Percentiles rank a stretch among this genome's conserved stretches.
These are phyloP conservation scores for Fusarium praegraminearum DNA, from an alignment of 2,329 filamentous ascomycete genomes.

Conservation along the genomic window DNA sequence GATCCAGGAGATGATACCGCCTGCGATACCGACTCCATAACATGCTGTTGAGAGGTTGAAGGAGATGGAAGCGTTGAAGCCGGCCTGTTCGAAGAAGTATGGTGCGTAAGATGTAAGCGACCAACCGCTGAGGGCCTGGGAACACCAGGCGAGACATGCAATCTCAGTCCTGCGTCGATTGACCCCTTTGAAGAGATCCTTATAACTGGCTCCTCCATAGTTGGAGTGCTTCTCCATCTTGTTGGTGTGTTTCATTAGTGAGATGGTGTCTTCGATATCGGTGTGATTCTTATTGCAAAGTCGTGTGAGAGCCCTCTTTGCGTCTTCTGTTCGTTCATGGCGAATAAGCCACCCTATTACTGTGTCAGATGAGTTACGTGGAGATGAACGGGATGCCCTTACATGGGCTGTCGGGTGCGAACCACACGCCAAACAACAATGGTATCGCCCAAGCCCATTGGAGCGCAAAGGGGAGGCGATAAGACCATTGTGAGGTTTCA, in stretches of 20 bases:
- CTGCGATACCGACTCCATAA: conserved; percentile 56
- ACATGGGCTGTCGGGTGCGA: conserved; percentile 58
- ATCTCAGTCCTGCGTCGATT: conserved; percentile 49
- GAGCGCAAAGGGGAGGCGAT: conserved; percentile 54
- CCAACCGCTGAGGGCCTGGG: conserved; percentile 45
- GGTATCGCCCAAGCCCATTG: conserved; percentile 58
- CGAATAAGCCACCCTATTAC: conserved; percentile 54
- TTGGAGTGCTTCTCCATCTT: conserved; percentile 56
- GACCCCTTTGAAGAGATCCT: conserved; percentile 40
- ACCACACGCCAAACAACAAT: conserved; percentile 51
- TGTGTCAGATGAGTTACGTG: not conserved
- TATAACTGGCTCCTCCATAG: conserved; percentile 49
- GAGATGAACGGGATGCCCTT: not conserved
- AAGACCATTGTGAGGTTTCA: conserved; percentile 47
- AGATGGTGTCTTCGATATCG: conserved; percentile 58
- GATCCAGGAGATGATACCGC: conserved; percentile 56
- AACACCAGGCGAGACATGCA: conserved; percentile 46
- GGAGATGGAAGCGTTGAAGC: conserved; percentile 52
- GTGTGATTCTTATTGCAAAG: conserved; percentile 50
- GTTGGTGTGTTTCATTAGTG: conserved; percentile 57
- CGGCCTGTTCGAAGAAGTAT: conserved; percentile 60
- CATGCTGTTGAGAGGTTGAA: conserved; percentile 57
- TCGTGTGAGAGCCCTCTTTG: conserved; percentile 49
- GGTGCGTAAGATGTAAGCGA: conserved; percentile 42
- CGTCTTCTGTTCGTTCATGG: conserved; percentile 50